Percentiles rank a stretch among this genome's conserved stretches.
phyloP scores from a whole-genome alignment of 768 basidiomycete species.

The Sistotremastrum suecicum region DNA sequence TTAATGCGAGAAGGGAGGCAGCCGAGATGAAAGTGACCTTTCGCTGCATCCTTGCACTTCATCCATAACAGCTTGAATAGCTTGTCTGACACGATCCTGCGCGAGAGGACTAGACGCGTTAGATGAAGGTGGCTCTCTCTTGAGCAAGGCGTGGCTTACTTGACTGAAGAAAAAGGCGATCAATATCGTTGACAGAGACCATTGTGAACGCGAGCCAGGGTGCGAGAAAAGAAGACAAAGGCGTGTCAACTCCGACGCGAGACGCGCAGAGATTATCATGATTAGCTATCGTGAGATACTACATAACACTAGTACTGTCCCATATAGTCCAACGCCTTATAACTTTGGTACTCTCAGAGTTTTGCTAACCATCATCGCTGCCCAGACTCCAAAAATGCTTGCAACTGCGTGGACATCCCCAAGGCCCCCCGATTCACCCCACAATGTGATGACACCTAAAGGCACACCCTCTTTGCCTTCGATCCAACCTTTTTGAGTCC shows the following conservation, averaged over 20 bases:
- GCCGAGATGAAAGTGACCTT: conserved; percentile 27
- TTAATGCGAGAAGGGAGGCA: conserved; percentile 2
- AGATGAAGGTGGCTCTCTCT: too few species aligned
- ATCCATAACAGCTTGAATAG: conserved; percentile 54
- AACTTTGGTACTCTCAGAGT: conserved; percentile 78
- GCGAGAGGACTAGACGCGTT: conserved; percentile 34
- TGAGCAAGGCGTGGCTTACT: too few species aligned
- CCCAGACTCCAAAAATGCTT: conserved; percentile 75
- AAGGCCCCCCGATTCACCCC: conserved; percentile 55
- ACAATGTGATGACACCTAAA: conserved; percentile 55
- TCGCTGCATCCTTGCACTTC: conserved; percentile 52
- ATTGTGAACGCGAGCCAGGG: conserved; percentile 15
- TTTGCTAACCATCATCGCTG: conserved; percentile 96
- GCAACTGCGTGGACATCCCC: conserved; percentile 79
- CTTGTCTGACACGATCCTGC: conserved; percentile 48
- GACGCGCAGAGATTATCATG: too few species aligned
- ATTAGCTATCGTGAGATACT: too few species aligned
- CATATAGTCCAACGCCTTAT: conserved; percentile 17
- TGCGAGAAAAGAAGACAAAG: not conserved
- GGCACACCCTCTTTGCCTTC: conserved; percentile 65
- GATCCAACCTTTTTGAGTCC: conserved; percentile 77
- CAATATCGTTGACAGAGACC: conserved; percentile 47
- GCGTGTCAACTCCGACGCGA: too few species aligned
- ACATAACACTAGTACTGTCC: too few species aligned
- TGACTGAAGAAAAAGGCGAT: conserved; percentile 67